Base-by-base conservation (phyloP, 2,329 filamentous ascomycete genomes). In the Aspergillus persii region DNA sequence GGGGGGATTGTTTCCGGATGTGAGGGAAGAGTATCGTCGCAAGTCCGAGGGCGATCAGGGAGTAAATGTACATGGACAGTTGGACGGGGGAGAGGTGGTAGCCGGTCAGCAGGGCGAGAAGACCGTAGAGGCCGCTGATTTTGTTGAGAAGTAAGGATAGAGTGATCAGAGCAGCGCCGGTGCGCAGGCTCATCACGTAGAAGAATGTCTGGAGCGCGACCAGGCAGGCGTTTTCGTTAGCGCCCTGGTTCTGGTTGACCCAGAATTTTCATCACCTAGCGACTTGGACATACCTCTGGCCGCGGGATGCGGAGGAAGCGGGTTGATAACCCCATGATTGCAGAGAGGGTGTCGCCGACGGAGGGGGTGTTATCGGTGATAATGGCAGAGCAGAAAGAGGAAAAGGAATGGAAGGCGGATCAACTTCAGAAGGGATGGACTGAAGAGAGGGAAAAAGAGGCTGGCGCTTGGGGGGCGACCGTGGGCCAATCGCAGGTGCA, bases 51-150 rank as follows among this genome's bases (percentile, higher is more conserved):
- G 90, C 84, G 63, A 85, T 68, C 61, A 95, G 83, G 29, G 90
- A 95, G 82, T 96, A 96, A 52, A 96, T 83, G 81, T 96, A 97
- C 83, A 96, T 95, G 59, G 89, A 90, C 58, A 96, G 84, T 76
- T 97, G 94, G 27, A 95, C 84, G 31, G 87, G 83, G 56, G 91
- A 93, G 63, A 96, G 86, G 67, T 89, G 82, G 76, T 91, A 92
- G 72, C 94, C 94, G 27, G 93, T 96, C 64, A 96, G 81, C 66
- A 96, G 85, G 60, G 93, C 92, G 66, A 97, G 88, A 48, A 97
- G 83, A 65, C 93, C 93, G 77, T 96, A 97, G 66, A 96, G 82
- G 59, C 92, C 93, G 53, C 91, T 94, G 66, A 93, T 86, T 77
- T 96, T 96, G 83, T 97, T 97, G 79, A 97, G 88, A 57, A 96